Evolutionary conservation across 2,329 filamentous ascomycete genomes (phyloP), one percentile per base, ranked within the genome.

Genomic region (Myriosclerotinia duriaeana): DNA sequence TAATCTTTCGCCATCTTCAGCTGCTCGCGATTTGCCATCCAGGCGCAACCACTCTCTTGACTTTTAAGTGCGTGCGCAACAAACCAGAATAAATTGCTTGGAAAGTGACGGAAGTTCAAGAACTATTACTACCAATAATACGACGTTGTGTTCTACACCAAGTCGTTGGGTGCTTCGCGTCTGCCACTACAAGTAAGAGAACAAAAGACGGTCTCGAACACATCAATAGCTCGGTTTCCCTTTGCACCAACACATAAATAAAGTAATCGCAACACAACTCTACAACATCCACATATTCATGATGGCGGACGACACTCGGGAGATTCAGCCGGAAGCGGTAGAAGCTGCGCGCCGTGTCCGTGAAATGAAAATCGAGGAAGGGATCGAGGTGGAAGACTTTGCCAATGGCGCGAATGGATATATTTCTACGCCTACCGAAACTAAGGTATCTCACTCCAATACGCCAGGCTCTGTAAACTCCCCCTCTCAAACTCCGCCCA

Each of bases 351-450:
- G n/a, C n/a, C n/a, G n/a, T n/a, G n/a, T 77, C 20, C 67, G 71
- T 52, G 74, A 73, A n/a, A 76, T 77, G 75, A 77, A 75, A 69
- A 65, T 77, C 14, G 74, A 75, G 64, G 71, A 66, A 20, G 66
- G n/a, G 11, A 66, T 66, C n/a, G 67, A 66, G 14, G 56, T 46
- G n/a, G 69, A 71, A 36, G 67, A 62, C 61, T 65, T 68, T 65
- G 64, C 66, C 55, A 73, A 75, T 69, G 73, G 74, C 60, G 69
- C 65, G 67, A 68, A 70, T 50, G 70, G 70, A 42, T 64, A 71
- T 26, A 54, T 65, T 55, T 64, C 65, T 42, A 69, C 67, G 11
- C 60, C 70, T 44, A 65, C 62, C 52, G 61, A 67, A 64, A 58
- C 67, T 42, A 70, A 71, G 53, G 66, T 68, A 22, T 74, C 74